phyloP scores from a whole-genome alignment of 345 rosid species.

The Gossypium longicalyx region DNA sequence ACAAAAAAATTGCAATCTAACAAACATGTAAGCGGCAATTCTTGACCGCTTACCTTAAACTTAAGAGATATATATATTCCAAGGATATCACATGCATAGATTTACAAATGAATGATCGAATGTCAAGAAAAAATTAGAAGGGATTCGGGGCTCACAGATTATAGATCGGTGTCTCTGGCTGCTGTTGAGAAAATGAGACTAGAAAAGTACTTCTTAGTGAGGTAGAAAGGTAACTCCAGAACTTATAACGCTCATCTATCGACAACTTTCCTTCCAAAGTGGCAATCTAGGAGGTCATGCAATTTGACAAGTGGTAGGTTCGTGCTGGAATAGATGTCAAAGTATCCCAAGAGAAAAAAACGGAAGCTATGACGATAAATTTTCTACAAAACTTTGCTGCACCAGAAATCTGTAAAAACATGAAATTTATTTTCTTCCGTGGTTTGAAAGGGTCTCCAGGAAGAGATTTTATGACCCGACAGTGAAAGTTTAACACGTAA shows the following conservation, averaged over 20 bases:
- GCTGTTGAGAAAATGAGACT: neutral
- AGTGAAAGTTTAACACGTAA: neutral
- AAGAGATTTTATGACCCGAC: neutral
- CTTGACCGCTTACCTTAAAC: neutral
- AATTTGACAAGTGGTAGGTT: slow-evolving; percentile 2
- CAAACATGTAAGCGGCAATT: neutral
- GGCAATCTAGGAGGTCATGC: neutral
- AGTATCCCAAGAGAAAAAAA: neutral
- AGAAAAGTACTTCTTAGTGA: neutral
- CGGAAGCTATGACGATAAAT: neutral
- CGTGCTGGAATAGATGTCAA: neutral
- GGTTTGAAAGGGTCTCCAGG: neutral
- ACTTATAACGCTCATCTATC: neutral
- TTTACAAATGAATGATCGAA: neutral
- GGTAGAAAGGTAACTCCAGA: neutral
- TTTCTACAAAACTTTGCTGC: neutral
- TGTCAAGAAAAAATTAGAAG: neutral
- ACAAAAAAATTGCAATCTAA: neutral
- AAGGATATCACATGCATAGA: slow-evolving; percentile 3
- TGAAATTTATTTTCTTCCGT: neutral
- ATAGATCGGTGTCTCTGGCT: neutral
- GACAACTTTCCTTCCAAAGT: neutral
- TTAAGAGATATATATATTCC: neutral
- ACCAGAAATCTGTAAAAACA: neutral
- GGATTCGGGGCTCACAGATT: neutral